Evolutionary conservation across 331 rosid species (phyloP), one percentile per base, ranked within the genome.

Genomic region (Acacia concinna): DNA sequence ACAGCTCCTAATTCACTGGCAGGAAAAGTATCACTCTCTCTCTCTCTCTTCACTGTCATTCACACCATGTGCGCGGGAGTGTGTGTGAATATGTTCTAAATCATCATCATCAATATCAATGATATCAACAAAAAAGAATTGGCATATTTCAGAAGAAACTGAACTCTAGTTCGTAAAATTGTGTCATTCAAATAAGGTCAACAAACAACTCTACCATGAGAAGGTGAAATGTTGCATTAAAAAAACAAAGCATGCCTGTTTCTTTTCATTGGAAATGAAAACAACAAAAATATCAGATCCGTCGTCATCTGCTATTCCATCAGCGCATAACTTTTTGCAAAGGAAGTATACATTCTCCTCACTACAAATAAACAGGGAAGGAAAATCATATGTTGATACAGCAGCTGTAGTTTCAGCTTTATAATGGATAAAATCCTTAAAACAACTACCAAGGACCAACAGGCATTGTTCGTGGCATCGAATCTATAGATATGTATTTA

Each of bases 271-370:
- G 56, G 74, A 69, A 82, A 94, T 86, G 86, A 92, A 94, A 82
- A 79, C 90, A 38, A 92, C 94, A 79, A 88, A 92, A 84, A 91
- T 89, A 88, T 94, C 92, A 63, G 93, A 86, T 47, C 87, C 90
- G 2, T 73, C 84, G 0, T 88, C 83, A 74, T 87, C 90, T 31
- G 92, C 90, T 64, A 87, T 71, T 78, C 92, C 92, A 81, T 79
- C 84, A 68, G 51, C 30, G 78, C 88, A 78, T 76, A 94, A 72
- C 75, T 92, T 89, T 86, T 94, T 92, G 91, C 97, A 89, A 65
- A 92, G 92, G 54, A 87, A 84, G 75, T 86, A 87, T 15, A 85
- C 97, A 72, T 94, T 94, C 92, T 92, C 98, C 91, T 94, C 98
- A 67, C 98, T 92, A 49, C 82, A 84, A 65, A 73, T 13, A 62